Evolutionary conservation across 2,329 filamentous ascomycete genomes (phyloP).

Genomic region (Phialocephala subalpina): DNA sequence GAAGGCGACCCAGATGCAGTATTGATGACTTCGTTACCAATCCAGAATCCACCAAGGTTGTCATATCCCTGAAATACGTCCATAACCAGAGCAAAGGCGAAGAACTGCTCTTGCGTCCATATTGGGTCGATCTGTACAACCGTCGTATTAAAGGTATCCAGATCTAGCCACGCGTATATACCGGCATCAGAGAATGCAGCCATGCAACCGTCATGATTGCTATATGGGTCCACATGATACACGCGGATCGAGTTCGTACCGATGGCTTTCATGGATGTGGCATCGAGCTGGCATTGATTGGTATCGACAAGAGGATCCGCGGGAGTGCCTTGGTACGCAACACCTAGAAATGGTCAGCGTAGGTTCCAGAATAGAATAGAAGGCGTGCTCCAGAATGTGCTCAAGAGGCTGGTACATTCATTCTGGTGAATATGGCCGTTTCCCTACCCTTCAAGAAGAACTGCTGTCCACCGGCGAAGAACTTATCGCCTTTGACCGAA

Average conservation of each 20-base stretch:
- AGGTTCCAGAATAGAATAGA: conserved; percentile 58
- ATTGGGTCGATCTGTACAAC: conserved; percentile 67
- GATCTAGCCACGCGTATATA: conserved; percentile 85
- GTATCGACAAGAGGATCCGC: conserved; percentile 80
- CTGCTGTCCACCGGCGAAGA: conserved; percentile 40
- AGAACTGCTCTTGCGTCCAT: conserved; percentile 77
- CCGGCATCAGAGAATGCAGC: conserved; percentile 77
- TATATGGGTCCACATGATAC: conserved; percentile 80
- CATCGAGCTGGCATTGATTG: conserved; percentile 79
- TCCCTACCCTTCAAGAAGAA: conserved; percentile 43
- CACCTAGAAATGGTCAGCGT: conserved; percentile 58
- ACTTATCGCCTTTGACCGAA: conserved; percentile 40
- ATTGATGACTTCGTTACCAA: conserved; percentile 88
- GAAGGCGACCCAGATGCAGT: conserved; percentile 57
- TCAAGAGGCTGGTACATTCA: too few relatives aligned
- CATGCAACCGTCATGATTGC: conserved; percentile 83
- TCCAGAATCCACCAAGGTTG: conserved; percentile 82
- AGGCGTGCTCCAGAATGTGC: conserved; percentile 43
- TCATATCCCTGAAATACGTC: conserved; percentile 71
- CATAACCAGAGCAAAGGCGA: conserved; percentile 71
- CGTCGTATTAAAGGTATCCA: conserved; percentile 77
- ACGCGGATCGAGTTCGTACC: conserved; percentile 86
- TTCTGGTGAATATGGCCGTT: conserved; percentile 38
- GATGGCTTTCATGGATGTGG: conserved; percentile 77
- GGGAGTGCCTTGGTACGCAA: conserved; percentile 73